A percentile compares a stretch with the other conserved stretches of the same genome.
These are phyloP conservation scores for Wickerhamiella dianesei DNA, from an alignment of 805 yeast genomes.

Conservation along the genomic window DNA sequence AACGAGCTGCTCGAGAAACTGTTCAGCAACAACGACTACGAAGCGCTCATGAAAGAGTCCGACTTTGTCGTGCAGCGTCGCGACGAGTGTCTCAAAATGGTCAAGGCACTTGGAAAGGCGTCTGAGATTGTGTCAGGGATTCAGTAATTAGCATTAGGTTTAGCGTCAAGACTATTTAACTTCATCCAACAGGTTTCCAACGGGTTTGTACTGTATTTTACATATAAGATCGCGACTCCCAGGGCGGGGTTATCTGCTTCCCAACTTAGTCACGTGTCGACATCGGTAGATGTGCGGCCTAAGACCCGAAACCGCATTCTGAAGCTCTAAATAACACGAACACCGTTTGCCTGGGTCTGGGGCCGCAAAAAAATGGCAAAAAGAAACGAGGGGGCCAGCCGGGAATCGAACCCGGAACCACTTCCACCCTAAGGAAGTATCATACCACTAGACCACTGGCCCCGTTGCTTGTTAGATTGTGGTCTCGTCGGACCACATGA, in stretches of 20 bases:
- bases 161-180: no score
- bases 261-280: no score
- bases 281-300: no score
- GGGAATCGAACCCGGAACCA: conserved; percentile 13
- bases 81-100: conserved; percentile 89
- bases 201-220: no score
- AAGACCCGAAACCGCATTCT: no score
- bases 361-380: not conserved
- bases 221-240: no score
- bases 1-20: conserved; percentile 78
- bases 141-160: not conserved
- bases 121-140: conserved; percentile 60
- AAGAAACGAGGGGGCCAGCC: conserved; percentile 7
- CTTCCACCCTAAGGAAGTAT: conserved; percentile 10
- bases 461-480: not conserved
- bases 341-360: no score
- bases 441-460: conserved; percentile 11
- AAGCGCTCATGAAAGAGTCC: conserved; percentile 75
- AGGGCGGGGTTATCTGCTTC: no score
- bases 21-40: conserved; percentile 59
- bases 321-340: no score
- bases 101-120: conserved; percentile 78
- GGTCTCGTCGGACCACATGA: not conserved
- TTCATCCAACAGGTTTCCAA: no score
- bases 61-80: conserved; percentile 87